Evolutionary conservation across 139 green algal genomes (phyloP), one percentile per base, ranked within the genome.

Genomic region (Dunaliella primolecta): DNA sequence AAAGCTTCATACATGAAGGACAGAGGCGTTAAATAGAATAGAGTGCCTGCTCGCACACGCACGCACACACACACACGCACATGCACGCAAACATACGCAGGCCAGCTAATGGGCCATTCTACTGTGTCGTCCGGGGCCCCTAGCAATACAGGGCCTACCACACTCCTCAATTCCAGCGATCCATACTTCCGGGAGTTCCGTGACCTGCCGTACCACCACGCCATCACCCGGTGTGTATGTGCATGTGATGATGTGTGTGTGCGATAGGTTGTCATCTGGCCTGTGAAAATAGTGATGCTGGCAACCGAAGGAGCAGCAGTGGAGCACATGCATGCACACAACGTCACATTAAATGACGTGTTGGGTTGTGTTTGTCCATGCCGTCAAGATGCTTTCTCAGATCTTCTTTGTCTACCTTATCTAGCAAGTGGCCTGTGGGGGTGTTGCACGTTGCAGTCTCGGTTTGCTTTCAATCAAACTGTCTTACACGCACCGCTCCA

Each of bases 201-300:
- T 31, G 91, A 93, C 83, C 86, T 93, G 81, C 91, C 91, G 1
- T 93, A 92, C 89, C 88, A 93, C 85, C 76, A 90, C 23, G 75
- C 87, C 72, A 91, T 89, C 79, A 82, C 57, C 38, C 70, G 88
- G 90, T 90, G 81, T 34, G 78, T 20, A 3, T 35, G 24, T 71
- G 35, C 36, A 3, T 71, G 36, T 36, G 78, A 36, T 23, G 11
- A n/a, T 70, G 72, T 3, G 27, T 84, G 80, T 33, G 76, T 77
- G 33, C 34, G 38, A 31, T 23, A 56, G n/a, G 24, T 80, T 83
- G 46, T 34, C 1, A 21, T 78, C 11, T 33, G 72, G 79, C 36
- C 24, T 31, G 23, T 75, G 21, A 21, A 21, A 75, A n/a, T 75
- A n/a, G n/a, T n/a, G 75, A 30, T 36, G 75, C 75, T 80, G 81